Evolutionary conservation across 2,329 filamentous ascomycete species (phyloP).

Genomic region (Cordyceps cateniannulata): DNA sequence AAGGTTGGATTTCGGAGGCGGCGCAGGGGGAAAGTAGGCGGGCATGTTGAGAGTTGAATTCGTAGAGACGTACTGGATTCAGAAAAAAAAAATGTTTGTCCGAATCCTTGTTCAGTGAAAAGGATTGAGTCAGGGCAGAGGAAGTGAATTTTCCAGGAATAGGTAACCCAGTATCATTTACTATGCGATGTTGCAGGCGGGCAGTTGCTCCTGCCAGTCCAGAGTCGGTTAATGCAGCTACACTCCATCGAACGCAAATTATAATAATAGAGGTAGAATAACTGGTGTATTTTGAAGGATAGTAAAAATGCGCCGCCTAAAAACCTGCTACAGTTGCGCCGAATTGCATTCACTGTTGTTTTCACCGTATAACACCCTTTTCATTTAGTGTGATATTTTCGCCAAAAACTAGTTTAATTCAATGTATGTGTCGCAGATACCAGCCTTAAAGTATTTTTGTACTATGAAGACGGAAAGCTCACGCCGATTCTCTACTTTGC

Average conservation of each 20-base stretch:
- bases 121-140: neutral
- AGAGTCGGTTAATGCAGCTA: neutral
- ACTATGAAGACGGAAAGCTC: too few relatives aligned
- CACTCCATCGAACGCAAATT: neutral
- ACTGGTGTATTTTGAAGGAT: too few relatives aligned
- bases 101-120: neutral
- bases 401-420: too few relatives aligned
- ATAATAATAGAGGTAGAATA: too few relatives aligned
- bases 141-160: neutral
- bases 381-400: too few relatives aligned
- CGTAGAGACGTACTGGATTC: neutral
- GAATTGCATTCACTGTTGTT: too few relatives aligned
- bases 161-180: neutral
- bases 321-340: too few relatives aligned
- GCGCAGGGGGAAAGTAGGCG: slow-evolving; percentile 29
- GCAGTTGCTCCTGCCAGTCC: neutral
- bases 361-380: too few relatives aligned
- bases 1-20: slow-evolving; percentile 52
- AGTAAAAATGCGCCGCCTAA: too few relatives aligned
- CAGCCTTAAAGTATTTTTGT: too few relatives aligned
- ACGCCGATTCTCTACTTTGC: too few relatives aligned
- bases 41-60: neutral
- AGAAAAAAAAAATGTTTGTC: neutral
- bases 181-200: neutral
- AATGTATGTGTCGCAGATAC: too few relatives aligned